Evolutionary conservation across 2,329 filamentous ascomycete genomes (phyloP).

Genomic region (Diaporthe batatas): DNA sequence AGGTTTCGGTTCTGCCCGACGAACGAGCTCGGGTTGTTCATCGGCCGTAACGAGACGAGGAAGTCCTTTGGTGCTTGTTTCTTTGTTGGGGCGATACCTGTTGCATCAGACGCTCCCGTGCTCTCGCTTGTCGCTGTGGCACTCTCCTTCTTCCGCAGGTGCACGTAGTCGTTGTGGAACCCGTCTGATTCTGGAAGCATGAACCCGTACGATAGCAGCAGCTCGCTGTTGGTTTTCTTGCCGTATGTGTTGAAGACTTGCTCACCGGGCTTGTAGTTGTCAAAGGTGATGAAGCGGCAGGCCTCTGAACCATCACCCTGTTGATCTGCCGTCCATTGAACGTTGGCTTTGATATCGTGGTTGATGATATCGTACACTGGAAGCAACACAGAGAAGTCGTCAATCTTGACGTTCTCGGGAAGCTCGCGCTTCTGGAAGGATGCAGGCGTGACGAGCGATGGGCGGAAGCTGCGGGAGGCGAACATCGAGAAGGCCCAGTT

Average conservation of each 20-base stretch:
- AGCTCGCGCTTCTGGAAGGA: conserved; percentile 50
- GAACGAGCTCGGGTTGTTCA: conserved; percentile 62
- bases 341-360: conserved; percentile 72
- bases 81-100: neutral
- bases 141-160: conserved; percentile 63
- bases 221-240: conserved; percentile 78
- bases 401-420: conserved; percentile 56
- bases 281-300: conserved; percentile 60
- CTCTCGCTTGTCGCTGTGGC: conserved; percentile 46
- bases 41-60: conserved; percentile 65
- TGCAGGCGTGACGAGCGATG: conserved; percentile 66
- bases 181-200: conserved; percentile 61
- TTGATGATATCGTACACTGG: conserved; percentile 81
- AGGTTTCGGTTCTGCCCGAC: conserved; percentile 58
- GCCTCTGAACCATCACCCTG: conserved; percentile 54
- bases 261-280: conserved; percentile 62
- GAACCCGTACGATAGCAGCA: conserved; percentile 75
- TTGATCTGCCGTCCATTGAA: conserved; percentile 65
- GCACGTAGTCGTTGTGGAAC: conserved; percentile 72
- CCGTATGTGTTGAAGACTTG: conserved; percentile 81
- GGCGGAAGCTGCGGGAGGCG: conserved; percentile 74
- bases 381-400: conserved; percentile 77
- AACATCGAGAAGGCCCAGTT: conserved; percentile 76
- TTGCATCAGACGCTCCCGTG: neutral
- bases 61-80: conserved; percentile 53